Percentiles rank a stretch among this genome's conserved stretches.
These are phyloP conservation scores for Themeda triandra DNA, from an alignment of 176 grass and related monocot species.

Conservation along the genomic window DNA sequence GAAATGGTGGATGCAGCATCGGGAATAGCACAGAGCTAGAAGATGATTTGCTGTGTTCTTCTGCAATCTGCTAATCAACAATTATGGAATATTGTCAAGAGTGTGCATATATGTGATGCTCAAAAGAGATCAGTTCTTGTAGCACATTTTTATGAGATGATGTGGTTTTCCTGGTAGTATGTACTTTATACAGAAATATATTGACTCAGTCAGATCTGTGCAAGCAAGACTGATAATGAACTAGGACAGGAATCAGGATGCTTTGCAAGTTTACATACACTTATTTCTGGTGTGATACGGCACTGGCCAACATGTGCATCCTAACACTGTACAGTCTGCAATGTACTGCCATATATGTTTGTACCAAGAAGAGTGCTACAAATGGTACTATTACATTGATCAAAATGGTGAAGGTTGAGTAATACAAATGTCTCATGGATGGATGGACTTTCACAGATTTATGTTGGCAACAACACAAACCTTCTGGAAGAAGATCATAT, in stretches of 20 bases:
- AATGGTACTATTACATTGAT: slow-evolving; percentile 10
- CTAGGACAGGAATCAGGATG: not conserved
- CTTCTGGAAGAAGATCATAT: slow-evolving; percentile 18
- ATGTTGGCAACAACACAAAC: slow-evolving; percentile 3
- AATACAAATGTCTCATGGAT: not conserved
- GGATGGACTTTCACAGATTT: not conserved
- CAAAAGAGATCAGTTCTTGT: not conserved
- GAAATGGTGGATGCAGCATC: not conserved
- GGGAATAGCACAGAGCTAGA: not conserved
- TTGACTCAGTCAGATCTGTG: not conserved
- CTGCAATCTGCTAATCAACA: not conserved
- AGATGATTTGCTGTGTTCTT: slow-evolving; percentile 5
- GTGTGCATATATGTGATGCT: slow-evolving; percentile 22
- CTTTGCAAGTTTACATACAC: not conserved
- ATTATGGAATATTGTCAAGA: not conserved
- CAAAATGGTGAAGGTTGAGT: not conserved
- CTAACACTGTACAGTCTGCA: no score
- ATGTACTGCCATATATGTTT: not conserved
- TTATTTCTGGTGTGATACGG: no score
- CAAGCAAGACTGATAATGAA: slow-evolving; percentile 2
- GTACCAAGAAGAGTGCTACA: not conserved
- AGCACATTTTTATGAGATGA: slow-evolving; percentile 8
- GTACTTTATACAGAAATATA: slow-evolving; percentile 11
- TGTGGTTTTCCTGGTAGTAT: slow-evolving; percentile 9
- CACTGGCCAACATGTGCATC: no score